Percentiles rank a stretch among this genome's conserved stretches.
These are phyloP conservation scores for Lachnellula arida DNA, from an alignment of 2,329 filamentous ascomycete genomes.

Conservation along the genomic window DNA sequence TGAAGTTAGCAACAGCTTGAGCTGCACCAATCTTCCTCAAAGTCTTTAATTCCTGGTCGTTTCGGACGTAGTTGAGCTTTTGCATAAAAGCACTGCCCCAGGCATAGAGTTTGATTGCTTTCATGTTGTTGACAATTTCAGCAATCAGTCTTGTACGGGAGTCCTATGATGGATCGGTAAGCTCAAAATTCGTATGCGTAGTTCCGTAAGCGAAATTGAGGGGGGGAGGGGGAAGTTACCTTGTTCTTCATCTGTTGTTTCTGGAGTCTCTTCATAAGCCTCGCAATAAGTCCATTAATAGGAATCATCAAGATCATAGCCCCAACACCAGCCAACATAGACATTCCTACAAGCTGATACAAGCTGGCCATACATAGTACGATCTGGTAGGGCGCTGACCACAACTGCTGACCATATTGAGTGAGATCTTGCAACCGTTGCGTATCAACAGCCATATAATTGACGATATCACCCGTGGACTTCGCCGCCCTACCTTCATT, in stretches of 20 bases:
- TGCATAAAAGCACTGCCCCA: constrained; percentile 98
- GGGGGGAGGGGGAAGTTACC: constrained; percentile 19
- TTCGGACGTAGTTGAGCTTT: constrained; percentile 92
- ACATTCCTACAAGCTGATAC: constrained; percentile 89
- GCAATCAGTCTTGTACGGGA: constrained; percentile 88
- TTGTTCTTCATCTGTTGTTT: constrained; percentile 99
- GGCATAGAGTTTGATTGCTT: constrained; percentile 97
- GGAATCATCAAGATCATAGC: constrained; percentile 98
- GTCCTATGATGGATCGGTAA: constrained; percentile 42
- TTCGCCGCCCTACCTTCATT: constrained; percentile 88
- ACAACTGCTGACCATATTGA: constrained; percentile 91
- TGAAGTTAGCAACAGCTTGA: constrained; percentile 93
- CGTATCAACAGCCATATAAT: constrained; percentile 98
- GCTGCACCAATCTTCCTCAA: constrained; percentile 93
- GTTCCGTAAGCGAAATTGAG: not conserved
- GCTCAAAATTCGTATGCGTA: not conserved
- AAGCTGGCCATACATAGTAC: constrained; percentile 91
- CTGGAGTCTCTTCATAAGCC: constrained; percentile 89
- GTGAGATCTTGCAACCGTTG: constrained; percentile 92
- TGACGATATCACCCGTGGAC: constrained; percentile 96
- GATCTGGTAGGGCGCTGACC: constrained; percentile 97
- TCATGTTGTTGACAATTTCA: constrained; percentile 99
- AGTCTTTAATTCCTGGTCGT: constrained; percentile 92
- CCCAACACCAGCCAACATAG: constrained; percentile 91
- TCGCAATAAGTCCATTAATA: constrained; percentile 85